Percentiles rank a stretch among this genome's conserved stretches.
Evolutionary conservation across 2,329 filamentous ascomycete genomes (phyloP).

Genomic region (Balansia obtecta): DNA sequence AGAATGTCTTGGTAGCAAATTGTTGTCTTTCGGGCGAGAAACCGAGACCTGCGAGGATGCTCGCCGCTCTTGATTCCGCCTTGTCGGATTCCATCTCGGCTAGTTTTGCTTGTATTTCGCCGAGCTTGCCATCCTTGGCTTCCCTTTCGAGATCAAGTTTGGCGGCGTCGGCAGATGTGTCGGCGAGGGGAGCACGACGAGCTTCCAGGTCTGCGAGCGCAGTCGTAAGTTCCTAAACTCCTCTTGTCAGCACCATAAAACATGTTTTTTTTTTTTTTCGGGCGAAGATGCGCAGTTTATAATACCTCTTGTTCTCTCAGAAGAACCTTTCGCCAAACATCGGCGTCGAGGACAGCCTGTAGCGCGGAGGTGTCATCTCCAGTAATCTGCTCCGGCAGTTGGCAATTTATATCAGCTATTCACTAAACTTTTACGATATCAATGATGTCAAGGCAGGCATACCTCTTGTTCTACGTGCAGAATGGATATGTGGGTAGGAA

Average conservation of each 20-base stretch:
- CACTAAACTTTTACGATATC: too few species aligned
- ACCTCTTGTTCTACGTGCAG: conserved; percentile 97
- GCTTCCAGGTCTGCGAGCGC: conserved; percentile 67
- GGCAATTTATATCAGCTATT: conserved; percentile 1
- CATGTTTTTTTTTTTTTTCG: too few species aligned
- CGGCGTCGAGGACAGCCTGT: conserved; percentile 90
- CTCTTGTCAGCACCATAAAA: not conserved
- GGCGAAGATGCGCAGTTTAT: conserved; percentile 6
- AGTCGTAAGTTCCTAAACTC: conserved; percentile 54
- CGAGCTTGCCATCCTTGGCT: conserved; percentile 78
- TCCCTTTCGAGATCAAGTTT: conserved; percentile 80
- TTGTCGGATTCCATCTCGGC: conserved; percentile 99
- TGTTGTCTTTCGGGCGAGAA: conserved; percentile 92
- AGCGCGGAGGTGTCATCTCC: conserved; percentile 92
- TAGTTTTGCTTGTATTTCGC: conserved; percentile 82
- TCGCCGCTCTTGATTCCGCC: conserved; percentile 87
- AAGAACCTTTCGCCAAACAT: conserved; percentile 96
- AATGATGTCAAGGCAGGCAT: conserved; percentile 17
- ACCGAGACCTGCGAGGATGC: conserved; percentile 90
- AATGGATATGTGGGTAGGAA: conserved; percentile 96
- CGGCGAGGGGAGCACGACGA: conserved; percentile 68
- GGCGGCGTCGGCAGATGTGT: conserved; percentile 81
- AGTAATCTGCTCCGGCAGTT: conserved; percentile 48
- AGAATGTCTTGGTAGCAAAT: conserved; percentile 92
- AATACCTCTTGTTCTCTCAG: conserved; percentile 74